A percentile compares a stretch with the other conserved stretches of the same genome.
Evolutionary conservation across 257 asterid genomes (phyloP).

Genomic region (Avicennia marina): DNA sequence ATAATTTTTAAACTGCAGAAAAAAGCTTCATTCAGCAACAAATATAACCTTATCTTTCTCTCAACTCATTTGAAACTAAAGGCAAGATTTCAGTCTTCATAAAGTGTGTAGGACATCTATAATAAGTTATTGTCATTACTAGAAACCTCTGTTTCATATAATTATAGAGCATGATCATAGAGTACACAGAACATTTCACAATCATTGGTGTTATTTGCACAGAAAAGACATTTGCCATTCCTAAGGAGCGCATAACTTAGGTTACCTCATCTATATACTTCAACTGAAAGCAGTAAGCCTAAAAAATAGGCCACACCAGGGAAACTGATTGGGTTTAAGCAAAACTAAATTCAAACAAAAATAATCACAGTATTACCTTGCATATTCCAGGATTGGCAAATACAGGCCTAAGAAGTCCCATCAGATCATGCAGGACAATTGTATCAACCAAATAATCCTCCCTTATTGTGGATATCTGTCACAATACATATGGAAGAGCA

Average conservation of each 20-base stretch:
- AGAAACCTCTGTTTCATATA: neutral
- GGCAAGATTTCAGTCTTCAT: neutral
- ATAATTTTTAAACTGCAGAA: neutral
- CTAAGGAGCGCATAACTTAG: neutral
- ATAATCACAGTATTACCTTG: slow-evolving; percentile 48
- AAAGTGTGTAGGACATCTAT: neutral
- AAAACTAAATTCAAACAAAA: slow-evolving; percentile 7
- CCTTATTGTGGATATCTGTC: slow-evolving; percentile 65
- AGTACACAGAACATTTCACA: too few species aligned
- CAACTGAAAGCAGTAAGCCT: neutral
- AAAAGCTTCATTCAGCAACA: neutral
- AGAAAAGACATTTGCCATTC: neutral
- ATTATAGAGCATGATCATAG: neutral
- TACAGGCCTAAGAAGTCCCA: slow-evolving; percentile 76
- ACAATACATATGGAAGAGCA: neutral
- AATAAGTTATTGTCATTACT: neutral
- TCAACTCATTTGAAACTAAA: neutral
- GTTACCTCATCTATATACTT: neutral
- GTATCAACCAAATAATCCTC: slow-evolving; percentile 81
- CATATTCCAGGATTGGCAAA: slow-evolving; percentile 79
- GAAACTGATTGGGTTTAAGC: neutral
- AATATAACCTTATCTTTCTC: neutral
- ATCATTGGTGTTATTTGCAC: too few species aligned
- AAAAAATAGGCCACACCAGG: neutral
- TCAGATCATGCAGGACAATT: slow-evolving; percentile 67